Base-by-base conservation (phyloP, 441 rosid species). In the Syzygium syzygioides region DNA sequence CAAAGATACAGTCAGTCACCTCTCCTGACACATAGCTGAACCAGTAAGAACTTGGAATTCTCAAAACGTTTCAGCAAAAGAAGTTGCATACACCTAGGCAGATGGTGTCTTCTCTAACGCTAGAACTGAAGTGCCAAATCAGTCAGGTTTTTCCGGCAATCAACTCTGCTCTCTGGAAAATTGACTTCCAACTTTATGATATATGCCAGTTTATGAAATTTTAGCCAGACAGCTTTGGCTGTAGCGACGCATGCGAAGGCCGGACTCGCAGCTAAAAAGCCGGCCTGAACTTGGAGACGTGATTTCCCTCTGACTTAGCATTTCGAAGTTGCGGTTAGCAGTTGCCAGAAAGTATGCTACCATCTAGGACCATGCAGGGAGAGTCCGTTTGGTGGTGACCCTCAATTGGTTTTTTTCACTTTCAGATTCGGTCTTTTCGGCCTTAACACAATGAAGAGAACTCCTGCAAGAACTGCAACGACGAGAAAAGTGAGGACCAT, bases 361-460 rank as follows among this genome's bases (percentile, higher is more conserved):
- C 50, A 68, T 68, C 48, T 34, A 5, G 71, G 71, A 76, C 45
- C 83, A 4, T 25, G 52, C 18, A 23, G n/a, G 83, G 45, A 41
- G 83, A 76, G 52, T 20, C 83, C 5, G 17, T 23, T 41, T 4
- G 15, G n/a, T 37, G 19, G 48, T 4, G 14, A 41, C 59, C 26
- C 83, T 87, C 62, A 98, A 91, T 6, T 41, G 45, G 45, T 41
- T 41, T 41, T 41, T 41, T 98, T 98, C 90, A 98, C 96, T 90
- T 98, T 98, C 54, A 99, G 99, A 93, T 98, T 98, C 13, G 96
- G 92, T 86, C 95, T 94, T 89, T 96, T 93, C 34, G 99, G 99
- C 93, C 92, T 98, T 84, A 98, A 92, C 90, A 95, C 93, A n/a
- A 94, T 7, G 91, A 92, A 96, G 50, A 97, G 94, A 90, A 96